phyloP scores from a whole-genome alignment of 331 rosid species.

The Telfairia occidentalis region DNA sequence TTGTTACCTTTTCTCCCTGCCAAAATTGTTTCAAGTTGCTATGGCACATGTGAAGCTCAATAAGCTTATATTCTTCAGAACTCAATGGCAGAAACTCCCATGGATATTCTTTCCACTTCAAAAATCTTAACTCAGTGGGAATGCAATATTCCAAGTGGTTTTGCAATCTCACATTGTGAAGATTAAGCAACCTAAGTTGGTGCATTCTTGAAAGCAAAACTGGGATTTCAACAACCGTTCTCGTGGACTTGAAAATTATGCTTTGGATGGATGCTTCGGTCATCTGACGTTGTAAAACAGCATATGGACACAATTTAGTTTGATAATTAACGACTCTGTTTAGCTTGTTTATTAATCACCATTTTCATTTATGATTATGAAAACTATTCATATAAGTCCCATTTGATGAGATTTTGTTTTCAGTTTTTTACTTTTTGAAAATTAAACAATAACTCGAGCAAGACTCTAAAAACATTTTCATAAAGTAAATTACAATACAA shows the following conservation, averaged over 20 bases:
- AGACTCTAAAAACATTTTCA: too few relatives aligned
- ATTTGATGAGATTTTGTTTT: too few relatives aligned
- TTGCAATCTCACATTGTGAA: not conserved
- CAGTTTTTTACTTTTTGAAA: too few relatives aligned
- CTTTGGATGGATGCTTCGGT: not conserved
- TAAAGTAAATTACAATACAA: not conserved
- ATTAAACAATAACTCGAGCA: too few relatives aligned
- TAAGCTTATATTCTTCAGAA: conserved; percentile 3
- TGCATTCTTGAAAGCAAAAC: conserved; percentile 10
- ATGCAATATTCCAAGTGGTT: conserved; percentile 2
- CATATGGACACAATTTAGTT: not conserved
- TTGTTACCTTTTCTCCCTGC: conserved; percentile 13
- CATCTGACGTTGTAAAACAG: not conserved
- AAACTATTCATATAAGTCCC: too few relatives aligned
- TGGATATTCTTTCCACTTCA: conserved; percentile 19
- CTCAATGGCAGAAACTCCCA: not conserved
- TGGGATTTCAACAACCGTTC: not conserved
- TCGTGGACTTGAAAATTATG: not conserved
- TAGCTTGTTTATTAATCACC: too few relatives aligned
- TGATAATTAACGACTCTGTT: too few relatives aligned
- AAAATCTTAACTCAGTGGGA: conserved; percentile 14
- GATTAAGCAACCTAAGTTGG: conserved; percentile 13
- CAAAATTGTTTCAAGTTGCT: conserved; percentile 17
- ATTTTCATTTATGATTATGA: too few relatives aligned
- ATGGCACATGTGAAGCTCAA: conserved; percentile 14